Percentiles rank a stretch among this genome's conserved stretches.
These are phyloP conservation scores for Verticillium alfalfae DNA, from an alignment of 2,329 filamentous ascomycete species.

Conservation along the genomic window DNA sequence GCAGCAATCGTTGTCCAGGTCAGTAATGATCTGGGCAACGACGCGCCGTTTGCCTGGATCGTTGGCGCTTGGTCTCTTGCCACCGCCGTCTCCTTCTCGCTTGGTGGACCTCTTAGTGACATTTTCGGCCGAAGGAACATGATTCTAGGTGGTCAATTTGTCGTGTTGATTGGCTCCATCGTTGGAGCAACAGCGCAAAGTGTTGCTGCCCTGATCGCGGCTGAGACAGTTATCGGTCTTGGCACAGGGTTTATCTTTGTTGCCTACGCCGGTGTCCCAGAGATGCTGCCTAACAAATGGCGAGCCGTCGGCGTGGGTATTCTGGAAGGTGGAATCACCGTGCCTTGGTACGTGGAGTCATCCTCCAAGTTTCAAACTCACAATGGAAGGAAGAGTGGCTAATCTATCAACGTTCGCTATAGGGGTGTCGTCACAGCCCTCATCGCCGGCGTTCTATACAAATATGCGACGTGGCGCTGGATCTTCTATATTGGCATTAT, in stretches of 20 bases:
- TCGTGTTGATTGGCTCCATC: constrained; percentile 11
- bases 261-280: constrained; percentile 23
- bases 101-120: constrained; percentile 9
- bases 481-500: constrained; percentile 19
- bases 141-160: constrained; percentile 6
- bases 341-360: constrained; percentile 9
- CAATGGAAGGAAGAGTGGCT: neutral
- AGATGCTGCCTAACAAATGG: constrained; percentile 28
- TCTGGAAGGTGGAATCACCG: constrained; percentile 8
- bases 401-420: neutral
- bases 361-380: constrained; percentile 10
- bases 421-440: constrained; percentile 19
- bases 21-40: constrained; percentile 5
- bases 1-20: constrained; percentile 8
- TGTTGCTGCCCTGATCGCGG: constrained; percentile 17
- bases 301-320: constrained; percentile 12
- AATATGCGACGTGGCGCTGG: constrained; percentile 22
- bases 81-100: constrained; percentile 9
- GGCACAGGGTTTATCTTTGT: constrained; percentile 25
- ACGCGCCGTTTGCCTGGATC: constrained; percentile 7
- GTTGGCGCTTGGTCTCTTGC: constrained; percentile 10
- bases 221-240: constrained; percentile 23
- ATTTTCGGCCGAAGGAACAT: constrained; percentile 7
- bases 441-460: constrained; percentile 18
- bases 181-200: constrained; percentile 17